Evolutionary conservation across 768 basidiomycete genomes (phyloP).

Genomic region (Candolleomyces aberdarensis): DNA sequence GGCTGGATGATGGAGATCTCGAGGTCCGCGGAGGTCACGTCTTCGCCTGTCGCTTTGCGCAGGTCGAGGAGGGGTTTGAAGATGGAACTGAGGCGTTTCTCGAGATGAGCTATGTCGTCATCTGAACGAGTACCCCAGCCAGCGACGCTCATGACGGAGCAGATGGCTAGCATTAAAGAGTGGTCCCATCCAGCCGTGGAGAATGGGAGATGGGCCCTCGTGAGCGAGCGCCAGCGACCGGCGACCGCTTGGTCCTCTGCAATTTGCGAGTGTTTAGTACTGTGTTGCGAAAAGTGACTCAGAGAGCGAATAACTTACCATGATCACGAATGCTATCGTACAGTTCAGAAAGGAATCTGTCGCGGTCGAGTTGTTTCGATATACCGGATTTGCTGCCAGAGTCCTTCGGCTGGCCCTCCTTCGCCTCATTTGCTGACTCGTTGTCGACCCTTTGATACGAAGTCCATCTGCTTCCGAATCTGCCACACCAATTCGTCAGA

Average conservation of each 20-base stretch:
- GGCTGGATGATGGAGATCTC: conserved; percentile 10
- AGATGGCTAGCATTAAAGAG: neutral
- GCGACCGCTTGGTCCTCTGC: conserved; percentile 41
- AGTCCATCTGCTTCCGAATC: neutral
- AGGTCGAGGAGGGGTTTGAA: conserved; percentile 24
- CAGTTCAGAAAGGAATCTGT: conserved; percentile 22
- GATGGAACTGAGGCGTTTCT: conserved; percentile 21
- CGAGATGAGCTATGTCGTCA: conserved; percentile 14
- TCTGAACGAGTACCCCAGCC: neutral
- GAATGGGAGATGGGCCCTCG: conserved; percentile 17
- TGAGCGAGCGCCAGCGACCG: conserved; percentile 42
- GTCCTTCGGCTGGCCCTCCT: neutral
- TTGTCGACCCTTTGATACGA: neutral
- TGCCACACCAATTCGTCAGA: neutral
- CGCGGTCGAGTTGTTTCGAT: conserved; percentile 17
- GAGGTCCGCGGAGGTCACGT: conserved; percentile 24
- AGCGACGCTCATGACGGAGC: neutral
- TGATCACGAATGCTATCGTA: conserved; percentile 35
- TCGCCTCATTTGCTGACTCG: neutral
- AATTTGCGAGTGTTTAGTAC: neutral
- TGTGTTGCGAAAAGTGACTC: conserved; percentile 33
- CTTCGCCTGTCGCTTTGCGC: conserved; percentile 19
- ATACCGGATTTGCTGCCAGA: conserved; percentile 10
- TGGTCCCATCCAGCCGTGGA: conserved; percentile 10
- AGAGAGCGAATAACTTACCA: conserved; percentile 27